phyloP scores from a whole-genome alignment of 805 yeast genomes.

The Candida palmyrensis region DNA sequence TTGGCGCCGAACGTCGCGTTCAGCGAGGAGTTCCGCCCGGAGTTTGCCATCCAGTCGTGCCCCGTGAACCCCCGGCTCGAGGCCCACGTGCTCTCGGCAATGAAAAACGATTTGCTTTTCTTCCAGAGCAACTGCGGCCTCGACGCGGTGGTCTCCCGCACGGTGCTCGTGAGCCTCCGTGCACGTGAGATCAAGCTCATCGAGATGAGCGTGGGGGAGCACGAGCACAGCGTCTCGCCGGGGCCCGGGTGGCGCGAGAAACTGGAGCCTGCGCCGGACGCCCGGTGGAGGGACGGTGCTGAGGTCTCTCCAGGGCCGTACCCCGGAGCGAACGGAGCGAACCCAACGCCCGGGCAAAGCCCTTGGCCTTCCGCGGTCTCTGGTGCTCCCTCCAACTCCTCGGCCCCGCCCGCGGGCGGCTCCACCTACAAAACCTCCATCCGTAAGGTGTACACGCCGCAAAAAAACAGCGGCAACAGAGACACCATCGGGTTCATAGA shows the following conservation, averaged over 20 bases:
- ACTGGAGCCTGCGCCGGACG: not conserved
- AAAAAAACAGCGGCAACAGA: conserved; percentile 26
- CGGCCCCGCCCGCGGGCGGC: conserved; percentile 1
- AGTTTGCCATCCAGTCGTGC: conserved; percentile 50
- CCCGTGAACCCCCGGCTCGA: conserved; percentile 48
- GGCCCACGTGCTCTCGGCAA: conserved; percentile 40
- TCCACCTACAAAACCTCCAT: conserved; percentile 30
- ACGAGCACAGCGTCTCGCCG: not conserved
- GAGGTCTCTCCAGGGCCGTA: too few relatives aligned
- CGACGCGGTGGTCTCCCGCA: conserved; percentile 27
- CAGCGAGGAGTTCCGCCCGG: conserved; percentile 48
- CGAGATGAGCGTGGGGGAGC: conserved; percentile 30
- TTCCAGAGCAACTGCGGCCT: conserved; percentile 32
- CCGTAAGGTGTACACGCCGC: conserved; percentile 32
- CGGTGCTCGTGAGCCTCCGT: conserved; percentile 38
- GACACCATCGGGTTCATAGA: conserved; percentile 23
- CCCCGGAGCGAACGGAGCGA: not conserved
- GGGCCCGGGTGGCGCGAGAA: too few relatives aligned
- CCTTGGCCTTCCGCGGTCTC: too few relatives aligned
- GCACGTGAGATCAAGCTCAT: conserved; percentile 42
- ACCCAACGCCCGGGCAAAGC: not conserved
- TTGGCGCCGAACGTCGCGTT: conserved; percentile 36
- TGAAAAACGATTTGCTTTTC: conserved; percentile 49
- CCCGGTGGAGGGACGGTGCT: not conserved
- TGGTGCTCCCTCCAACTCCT: too few relatives aligned